Percentiles rank a stretch among this genome's conserved stretches.
These are phyloP conservation scores for Saccharomycopsis sp. DNA, from an alignment of 805 yeast genomes.

Conservation along the genomic window DNA sequence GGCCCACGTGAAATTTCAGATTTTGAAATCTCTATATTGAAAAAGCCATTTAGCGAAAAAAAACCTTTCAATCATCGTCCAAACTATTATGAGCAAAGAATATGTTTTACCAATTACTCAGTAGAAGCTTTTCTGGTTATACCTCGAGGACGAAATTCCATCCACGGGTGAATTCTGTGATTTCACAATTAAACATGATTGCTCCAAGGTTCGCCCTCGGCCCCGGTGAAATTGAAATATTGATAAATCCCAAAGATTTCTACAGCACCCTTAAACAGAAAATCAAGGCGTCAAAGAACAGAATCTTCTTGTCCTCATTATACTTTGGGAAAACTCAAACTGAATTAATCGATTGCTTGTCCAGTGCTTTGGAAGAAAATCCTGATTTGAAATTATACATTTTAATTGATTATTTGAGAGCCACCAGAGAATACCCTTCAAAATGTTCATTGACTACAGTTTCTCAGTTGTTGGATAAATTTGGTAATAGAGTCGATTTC, in stretches of 20 bases:
- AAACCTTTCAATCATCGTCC: too few species aligned
- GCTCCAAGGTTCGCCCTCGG: conserved; percentile 62
- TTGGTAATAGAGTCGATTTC: conserved; percentile 66
- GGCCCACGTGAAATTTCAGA: too few species aligned
- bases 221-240: conserved; percentile 50
- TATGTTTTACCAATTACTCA: background rate
- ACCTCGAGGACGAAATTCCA: conserved; percentile 29
- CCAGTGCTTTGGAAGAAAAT: conserved; percentile 51
- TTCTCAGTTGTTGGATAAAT: conserved; percentile 50
- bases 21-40: too few species aligned
- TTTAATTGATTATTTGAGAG: conserved; percentile 80
- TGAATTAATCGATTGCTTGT: conserved; percentile 62
- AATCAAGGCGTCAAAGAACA: conserved; percentile 51
- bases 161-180: conserved; percentile 37
- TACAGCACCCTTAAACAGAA: conserved; percentile 57
- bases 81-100: too few species aligned
- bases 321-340: conserved; percentile 79
- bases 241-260: conserved; percentile 65
- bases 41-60: too few species aligned
- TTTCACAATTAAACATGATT: conserved; percentile 50
- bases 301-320: conserved; percentile 77
- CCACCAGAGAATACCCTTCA: conserved; percentile 86
- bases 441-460: conserved; percentile 71
- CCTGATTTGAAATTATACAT: conserved; percentile 61
- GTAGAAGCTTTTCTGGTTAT: conserved; percentile 21